These are phyloP conservation scores for Pleurotus cornucopiae DNA, from an alignment of 768 basidiomycete species.

Conservation along the genomic window DNA sequence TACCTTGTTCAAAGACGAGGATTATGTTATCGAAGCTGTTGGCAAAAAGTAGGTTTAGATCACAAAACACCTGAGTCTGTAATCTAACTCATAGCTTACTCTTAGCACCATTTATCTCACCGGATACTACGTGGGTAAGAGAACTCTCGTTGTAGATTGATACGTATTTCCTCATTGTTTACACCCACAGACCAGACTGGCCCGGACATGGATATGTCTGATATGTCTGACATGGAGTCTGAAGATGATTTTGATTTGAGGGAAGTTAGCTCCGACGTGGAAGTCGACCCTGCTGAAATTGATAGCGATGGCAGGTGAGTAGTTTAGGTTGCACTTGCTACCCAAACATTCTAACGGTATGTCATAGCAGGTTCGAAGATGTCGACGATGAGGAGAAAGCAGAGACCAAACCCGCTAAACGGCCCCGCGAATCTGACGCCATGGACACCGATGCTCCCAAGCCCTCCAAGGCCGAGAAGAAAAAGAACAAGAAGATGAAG, in stretches of 20 bases:
- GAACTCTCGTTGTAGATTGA: neutral
- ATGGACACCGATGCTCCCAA: constrained; percentile 26
- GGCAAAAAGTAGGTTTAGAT: constrained; percentile 70
- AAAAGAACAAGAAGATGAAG: constrained; percentile 76
- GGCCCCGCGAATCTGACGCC: constrained; percentile 61
- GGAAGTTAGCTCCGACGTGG: constrained; percentile 81
- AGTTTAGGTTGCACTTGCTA: neutral
- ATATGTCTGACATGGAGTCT: constrained; percentile 45
- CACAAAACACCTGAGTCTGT: neutral
- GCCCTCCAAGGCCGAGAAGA: constrained; percentile 19
- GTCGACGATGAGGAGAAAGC: constrained; percentile 36
- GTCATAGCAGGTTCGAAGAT: constrained; percentile 70
- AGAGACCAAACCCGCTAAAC: constrained; percentile 52
- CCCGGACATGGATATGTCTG: constrained; percentile 39
- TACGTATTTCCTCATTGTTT: constrained; percentile 1
- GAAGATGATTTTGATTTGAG: constrained; percentile 57
- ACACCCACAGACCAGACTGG: constrained; percentile 46
- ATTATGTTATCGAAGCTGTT: constrained; percentile 63
- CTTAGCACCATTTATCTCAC: constrained; percentile 68
- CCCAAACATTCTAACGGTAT: neutral
- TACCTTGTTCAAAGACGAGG: constrained; percentile 61
- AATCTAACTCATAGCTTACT: constrained; percentile 6
- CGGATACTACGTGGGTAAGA: constrained; percentile 80
- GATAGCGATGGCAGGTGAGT: constrained; percentile 53
- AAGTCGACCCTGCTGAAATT: constrained; percentile 61